These are phyloP conservation scores for Acmispon strigosus DNA, from an alignment of 306 rosid species.

Conservation along the genomic window DNA sequence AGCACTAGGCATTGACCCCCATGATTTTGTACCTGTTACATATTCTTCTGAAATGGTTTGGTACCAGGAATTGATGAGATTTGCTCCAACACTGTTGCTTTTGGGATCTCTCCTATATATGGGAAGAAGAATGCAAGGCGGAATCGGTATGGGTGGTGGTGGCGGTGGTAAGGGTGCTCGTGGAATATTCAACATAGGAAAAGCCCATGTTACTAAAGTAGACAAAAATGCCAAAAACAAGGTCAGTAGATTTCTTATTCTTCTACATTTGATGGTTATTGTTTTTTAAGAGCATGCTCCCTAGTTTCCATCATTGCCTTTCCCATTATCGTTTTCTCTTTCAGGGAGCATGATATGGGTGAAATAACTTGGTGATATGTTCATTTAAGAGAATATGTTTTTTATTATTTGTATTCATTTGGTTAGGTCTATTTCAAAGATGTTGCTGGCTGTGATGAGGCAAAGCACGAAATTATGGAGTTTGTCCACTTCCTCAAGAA, in stretches of 20 bases:
- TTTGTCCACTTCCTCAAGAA: constrained; percentile 93
- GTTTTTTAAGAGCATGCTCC: constrained; percentile 1
- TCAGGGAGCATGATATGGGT: neutral
- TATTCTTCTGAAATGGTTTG: constrained; percentile 75
- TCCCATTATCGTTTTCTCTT: too few relatives aligned
- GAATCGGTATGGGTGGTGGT: constrained; percentile 8
- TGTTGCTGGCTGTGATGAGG: constrained; percentile 98
- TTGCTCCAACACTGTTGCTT: constrained; percentile 73
- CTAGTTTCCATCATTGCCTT: neutral
- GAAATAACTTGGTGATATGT: neutral
- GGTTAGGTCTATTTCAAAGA: constrained; percentile 75
- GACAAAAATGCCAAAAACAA: constrained; percentile 90
- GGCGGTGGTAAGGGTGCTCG: too few relatives aligned
- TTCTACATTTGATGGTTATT: neutral
- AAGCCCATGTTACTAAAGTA: constrained; percentile 70
- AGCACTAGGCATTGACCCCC: constrained; percentile 70
- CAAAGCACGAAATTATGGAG: constrained; percentile 95
- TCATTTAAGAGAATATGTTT: neutral
- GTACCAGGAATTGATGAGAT: constrained; percentile 70
- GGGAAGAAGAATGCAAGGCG: constrained; percentile 88
- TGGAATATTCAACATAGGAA: too few relatives aligned
- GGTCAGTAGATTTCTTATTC: constrained; percentile 28
- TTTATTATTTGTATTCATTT: constrained; percentile 3
- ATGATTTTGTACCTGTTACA: constrained; percentile 81
- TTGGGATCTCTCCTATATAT: constrained; percentile 62